Evolutionary conservation across 352 stramenopile genomes (phyloP), one percentile per base, ranked within the genome.

Genomic region (Peronospora belbahrii): DNA sequence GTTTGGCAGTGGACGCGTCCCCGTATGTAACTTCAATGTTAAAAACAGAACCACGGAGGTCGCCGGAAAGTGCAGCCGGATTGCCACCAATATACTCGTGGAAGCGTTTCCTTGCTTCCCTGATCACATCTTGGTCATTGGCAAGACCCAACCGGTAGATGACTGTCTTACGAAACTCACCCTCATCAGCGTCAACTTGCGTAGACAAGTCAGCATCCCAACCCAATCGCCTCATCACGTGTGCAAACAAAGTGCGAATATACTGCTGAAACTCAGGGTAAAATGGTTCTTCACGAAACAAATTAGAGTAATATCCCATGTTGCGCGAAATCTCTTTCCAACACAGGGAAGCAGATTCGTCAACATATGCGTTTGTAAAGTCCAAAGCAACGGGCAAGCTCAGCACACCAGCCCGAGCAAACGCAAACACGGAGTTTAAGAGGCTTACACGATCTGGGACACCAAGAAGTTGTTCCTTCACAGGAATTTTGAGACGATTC

Each of bases 361-460:
- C 46, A 3, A 47, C 53, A 46, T 87, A 88, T 18, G 77, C 74
- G 18, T 62, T 65, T 23, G 61, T 73, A 31, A 89, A 89, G 50
- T 87, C 73, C 10, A 92, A 48, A 9, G 80, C 77, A 28, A 74
- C 52, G 6, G 74, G 59, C 20, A 88, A 49, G 0, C 61, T 54
- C 24, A 87, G 39, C 23, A 77, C 62, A 4, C 78, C 81, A 27
- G 66, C 75, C 14, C 72, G 70, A 10, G 95, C 86, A 40, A 98
- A 84, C 18, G 92, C 74, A 58, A 97, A 98, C 8, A 87, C 74
- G 65, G 97, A 96, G 50, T 77, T 88, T 6, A 98, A 64, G 45
- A 98, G 56, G 25, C 89, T 95, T 52, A 96, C 92, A 6, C 95
- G 84, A 66, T 98, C 95, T 3, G 88, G 68, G 7, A 85, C 53